Percentiles rank a stretch among this genome's conserved stretches.
Evolutionary conservation across 2,329 filamentous ascomycete genomes (phyloP).

Genomic region (Dactylellina drechsleri): DNA sequence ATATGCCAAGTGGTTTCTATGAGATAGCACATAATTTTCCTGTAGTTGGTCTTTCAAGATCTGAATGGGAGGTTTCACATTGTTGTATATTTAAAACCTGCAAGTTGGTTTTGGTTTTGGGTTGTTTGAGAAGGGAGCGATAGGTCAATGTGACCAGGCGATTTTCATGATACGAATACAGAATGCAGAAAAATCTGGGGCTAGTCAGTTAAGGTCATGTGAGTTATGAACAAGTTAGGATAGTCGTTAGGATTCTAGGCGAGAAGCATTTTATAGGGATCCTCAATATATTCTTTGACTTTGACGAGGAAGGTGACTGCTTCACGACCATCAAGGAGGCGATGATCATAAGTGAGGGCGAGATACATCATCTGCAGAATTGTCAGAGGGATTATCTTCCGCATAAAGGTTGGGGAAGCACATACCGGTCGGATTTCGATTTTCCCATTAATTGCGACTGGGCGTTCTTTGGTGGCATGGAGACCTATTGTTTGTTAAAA

Average conservation of each 20-base stretch:
- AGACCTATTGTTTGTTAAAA: slow-evolving; percentile 68
- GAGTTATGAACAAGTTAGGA: background rate
- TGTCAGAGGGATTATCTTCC: slow-evolving; percentile 2
- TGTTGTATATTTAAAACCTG: too few relatives aligned
- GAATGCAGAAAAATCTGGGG: too few relatives aligned
- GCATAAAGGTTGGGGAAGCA: slow-evolving; percentile 25
- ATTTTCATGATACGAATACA: too few relatives aligned
- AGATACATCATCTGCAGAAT: slow-evolving; percentile 88
- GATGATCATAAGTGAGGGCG: slow-evolving; percentile 96
- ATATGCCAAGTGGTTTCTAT: too few relatives aligned
- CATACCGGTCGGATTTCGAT: slow-evolving; percentile 84
- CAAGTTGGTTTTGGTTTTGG: too few relatives aligned
- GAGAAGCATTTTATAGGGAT: slow-evolving; percentile 89
- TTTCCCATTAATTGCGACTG: slow-evolving; percentile 90
- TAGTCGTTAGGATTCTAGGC: slow-evolving; percentile 55
- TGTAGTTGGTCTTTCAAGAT: too few relatives aligned
- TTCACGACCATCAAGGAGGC: slow-evolving; percentile 91
- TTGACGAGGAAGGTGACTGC: slow-evolving; percentile 96
- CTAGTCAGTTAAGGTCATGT: too few relatives aligned
- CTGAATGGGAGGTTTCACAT: too few relatives aligned
- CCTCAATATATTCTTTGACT: slow-evolving; percentile 97
- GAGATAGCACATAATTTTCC: too few relatives aligned
- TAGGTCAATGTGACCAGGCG: background rate
- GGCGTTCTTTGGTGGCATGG: slow-evolving; percentile 95
- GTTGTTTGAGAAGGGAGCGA: background rate